These are phyloP conservation scores for Coelastrella sp. DNA, from an alignment of 139 green algal species.

Conservation along the genomic window DNA sequence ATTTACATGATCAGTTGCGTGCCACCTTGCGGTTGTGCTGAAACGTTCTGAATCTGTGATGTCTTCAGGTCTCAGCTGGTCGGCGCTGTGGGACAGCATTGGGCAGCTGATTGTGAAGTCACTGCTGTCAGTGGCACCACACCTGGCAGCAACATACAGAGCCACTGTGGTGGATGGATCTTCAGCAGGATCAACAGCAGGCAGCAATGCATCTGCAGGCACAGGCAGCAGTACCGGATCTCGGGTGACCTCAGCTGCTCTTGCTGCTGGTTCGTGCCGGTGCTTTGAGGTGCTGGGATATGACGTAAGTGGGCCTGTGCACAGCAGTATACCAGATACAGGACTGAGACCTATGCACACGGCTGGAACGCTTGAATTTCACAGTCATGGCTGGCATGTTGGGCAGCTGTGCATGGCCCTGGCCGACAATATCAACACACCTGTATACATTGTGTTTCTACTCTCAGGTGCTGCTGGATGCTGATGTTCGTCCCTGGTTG, in stretches of 20 bases:
- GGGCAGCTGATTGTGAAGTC: constrained; percentile 36
- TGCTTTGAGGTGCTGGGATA: constrained; percentile 86
- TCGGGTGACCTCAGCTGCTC: not conserved
- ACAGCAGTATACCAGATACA: no score
- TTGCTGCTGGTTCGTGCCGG: constrained; percentile 60
- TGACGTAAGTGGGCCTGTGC: constrained; percentile 56
- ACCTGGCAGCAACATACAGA: constrained; percentile 26
- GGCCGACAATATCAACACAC: no score
- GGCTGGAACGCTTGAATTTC: no score
- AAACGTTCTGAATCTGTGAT: not conserved
- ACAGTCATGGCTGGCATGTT: no score
- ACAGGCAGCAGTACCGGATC: not conserved
- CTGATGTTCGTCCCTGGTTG: constrained; percentile 80
- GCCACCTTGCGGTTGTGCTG: no score
- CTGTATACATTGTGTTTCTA: not conserved
- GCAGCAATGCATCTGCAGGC: not conserved
- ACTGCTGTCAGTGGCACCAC: constrained; percentile 15
- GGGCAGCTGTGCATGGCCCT: no score
- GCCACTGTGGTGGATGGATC: not conserved
- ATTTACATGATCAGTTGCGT: no score
- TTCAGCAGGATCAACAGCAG: not conserved
- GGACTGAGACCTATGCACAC: no score
- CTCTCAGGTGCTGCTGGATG: constrained; percentile 68
- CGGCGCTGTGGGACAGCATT: constrained; percentile 5
- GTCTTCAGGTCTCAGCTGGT: constrained; percentile 28